Evolutionary conservation across 164 flowering plant species (phyloP), one percentile per base, ranked within the genome.

Genomic region (Warburgia ugandensis): DNA sequence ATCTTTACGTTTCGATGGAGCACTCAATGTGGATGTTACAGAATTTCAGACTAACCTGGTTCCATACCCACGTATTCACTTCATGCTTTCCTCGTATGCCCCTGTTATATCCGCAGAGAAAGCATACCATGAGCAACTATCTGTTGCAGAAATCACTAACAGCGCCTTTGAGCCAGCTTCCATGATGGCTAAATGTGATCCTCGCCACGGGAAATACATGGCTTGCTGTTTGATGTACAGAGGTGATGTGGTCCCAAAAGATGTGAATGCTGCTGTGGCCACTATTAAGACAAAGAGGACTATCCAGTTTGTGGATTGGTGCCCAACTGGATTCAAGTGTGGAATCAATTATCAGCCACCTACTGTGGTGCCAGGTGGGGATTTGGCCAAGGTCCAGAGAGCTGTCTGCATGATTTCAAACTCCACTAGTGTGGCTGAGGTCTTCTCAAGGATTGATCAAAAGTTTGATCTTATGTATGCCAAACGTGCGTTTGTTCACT

Each of bases 221-320:
- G 86, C 86, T 0, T 75, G 81, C 57, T 80, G 86, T 50, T 48
- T 80, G 58, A 80, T 78, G 81, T 78, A 76, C 68, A 54, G 86
- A 23, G 87, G 87, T 9, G 87, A 78, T 45, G 83, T 80, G n/a
- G 86, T 80, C 37, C 86, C 83, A 0, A 80, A 80, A 54, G 86
- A 80, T 35, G 85, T 79, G 47, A 77, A 80, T 47, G 80, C 86
- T 2, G 86, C 86, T 2, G 86, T 80, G 19, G 80, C 74, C 25
- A 71, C 78, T 0, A 79, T 79, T 63, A 79, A 79, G 68, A 79
- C 81, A 3, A 79, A 77, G 70, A 67, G 86, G 60, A 80, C 85
- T 3, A 77, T 80, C 16, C 83, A 79, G 60, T 79, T 79, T 46
- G 84, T 78, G n/a, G 80, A 78, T 29, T 75, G 78, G 80, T 75